Evolutionary conservation across 2,329 filamentous ascomycete species (phyloP), one percentile per base, ranked within the genome.

Genomic region (Tolypocladium inflatum): DNA sequence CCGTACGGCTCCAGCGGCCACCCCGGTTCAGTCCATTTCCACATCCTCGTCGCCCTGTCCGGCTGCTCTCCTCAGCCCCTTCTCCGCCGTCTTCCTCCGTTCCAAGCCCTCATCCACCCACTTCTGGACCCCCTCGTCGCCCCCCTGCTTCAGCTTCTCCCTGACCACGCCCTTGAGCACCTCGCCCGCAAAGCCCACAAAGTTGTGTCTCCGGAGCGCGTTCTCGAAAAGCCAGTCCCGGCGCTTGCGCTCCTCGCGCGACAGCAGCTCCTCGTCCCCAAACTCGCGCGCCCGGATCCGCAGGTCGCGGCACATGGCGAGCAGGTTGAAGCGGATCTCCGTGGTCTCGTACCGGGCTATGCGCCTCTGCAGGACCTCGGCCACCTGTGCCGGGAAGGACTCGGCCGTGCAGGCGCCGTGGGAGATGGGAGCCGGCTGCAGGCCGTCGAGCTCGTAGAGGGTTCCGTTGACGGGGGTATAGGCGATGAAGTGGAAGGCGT

Each of bases 401-500:
- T 83, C 81, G n/a, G 76, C 68, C 1, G 79, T 77, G 72, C 91
- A 95, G 4, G 81, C 63, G 35, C 93, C 94, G 74, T 99, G 94
- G 55, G 84, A 86, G 66, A 99, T 97, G 57, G 94, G 94, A 58
- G 90, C 89, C 4, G 91, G 91, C 75, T 97, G 93, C 63, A 99
- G 79, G 21, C 94, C 94, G 73, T 99, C 94, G 56, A 99, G 82
- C 76, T 99, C 94, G 79, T 97, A 99, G 57, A 99, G 81, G 5
- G 78, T 85, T 63, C 87, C 88, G 69, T 88, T 83, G 64, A 96
- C 81, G 57, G 87, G 83, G 10, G 91, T 92, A 75, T 99, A 99
- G 38, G 92, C 94, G 67, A 99, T 91, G 74, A 99, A 99, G 77
- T 99, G 94, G 76, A 95, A 99, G 35, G 93, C 90, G 69, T 97